Base-by-base conservation (phyloP, 2,329 filamentous ascomycete genomes). In the Incumbomyces lentus region DNA sequence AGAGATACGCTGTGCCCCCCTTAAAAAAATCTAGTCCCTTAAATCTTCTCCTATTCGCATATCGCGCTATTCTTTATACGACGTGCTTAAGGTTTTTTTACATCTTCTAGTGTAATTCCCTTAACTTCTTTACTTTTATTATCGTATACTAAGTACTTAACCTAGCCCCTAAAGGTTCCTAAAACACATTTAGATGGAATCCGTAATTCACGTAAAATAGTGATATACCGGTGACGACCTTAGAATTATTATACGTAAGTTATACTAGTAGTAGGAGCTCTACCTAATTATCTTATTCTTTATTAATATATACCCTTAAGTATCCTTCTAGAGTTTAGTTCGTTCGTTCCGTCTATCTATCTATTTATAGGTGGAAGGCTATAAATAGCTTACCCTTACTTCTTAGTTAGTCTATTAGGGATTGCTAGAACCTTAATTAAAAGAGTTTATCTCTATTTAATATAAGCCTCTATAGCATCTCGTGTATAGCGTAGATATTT, bases 281-380 rank as follows among this genome's bases (percentile, higher is more conserved):
- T 48, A 45, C 43, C 39, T 48, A 55, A 37, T 49, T 47, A 44
- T 48, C 32, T 43, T 53, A 52, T 34, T 37, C 5, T 44, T 49
- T 47, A 40, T 54, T 52, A 38, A 51, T 38, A 38, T 54, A 54
- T 13, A 31, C 37, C 16, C 33, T 11, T 42, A 53, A 42, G 29
- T 51, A 52, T 40, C 46, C 33, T 46, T 54, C 17, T 17, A 52
- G n/a, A n/a, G 34, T 49, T 37, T 51, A 49, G 22, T 54, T 55
- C 37, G 36, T 53, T 32, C 37, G 35, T 52, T 51, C 31, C 32
- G 31, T 55, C 38, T 48, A 46, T 17, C 38, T 36, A 45, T 49
- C 17, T 13, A 22, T 48, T 30, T 54, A 45, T 42, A 37, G 31
- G 31, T 54, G 39, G 22, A 43, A 53, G 11, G 17, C 16, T 42